phyloP scores from a whole-genome alignment of 2,329 filamentous ascomycete genomes.

The Stachybotrys chartarum region DNA sequence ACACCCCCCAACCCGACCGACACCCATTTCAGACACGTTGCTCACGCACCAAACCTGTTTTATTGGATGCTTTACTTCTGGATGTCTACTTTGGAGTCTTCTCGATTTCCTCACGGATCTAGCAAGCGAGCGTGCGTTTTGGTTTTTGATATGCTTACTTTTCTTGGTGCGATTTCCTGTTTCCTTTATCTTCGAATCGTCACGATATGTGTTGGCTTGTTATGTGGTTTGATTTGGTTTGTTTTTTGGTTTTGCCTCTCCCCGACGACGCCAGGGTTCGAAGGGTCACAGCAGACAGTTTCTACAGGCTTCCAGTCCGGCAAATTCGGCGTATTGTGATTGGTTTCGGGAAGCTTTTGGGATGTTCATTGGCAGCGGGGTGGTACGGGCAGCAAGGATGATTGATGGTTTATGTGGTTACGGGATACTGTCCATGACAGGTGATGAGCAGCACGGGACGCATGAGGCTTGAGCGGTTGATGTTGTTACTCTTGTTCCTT shows the following conservation, averaged over 20 bases:
- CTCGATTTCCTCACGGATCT: slow-evolving; percentile 24
- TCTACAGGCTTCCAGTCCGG: slow-evolving; percentile 1
- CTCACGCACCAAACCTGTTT: slow-evolving; percentile 40
- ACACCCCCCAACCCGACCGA: neutral
- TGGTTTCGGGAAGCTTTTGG: neutral
- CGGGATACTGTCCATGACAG: neutral
- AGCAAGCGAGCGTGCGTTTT: slow-evolving; percentile 27
- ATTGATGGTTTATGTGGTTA: neutral
- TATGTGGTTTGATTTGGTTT: neutral
- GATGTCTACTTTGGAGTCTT: slow-evolving; percentile 20
- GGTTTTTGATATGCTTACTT: slow-evolving; percentile 22
- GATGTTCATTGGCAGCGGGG: neutral
- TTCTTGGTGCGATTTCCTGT: slow-evolving; percentile 12
- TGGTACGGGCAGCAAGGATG: neutral
- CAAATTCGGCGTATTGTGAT: neutral
- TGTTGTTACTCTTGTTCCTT: neutral
- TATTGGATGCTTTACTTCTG: slow-evolving; percentile 20
- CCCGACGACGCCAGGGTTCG: neutral
- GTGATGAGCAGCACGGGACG: neutral
- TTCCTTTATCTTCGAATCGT: slow-evolving; percentile 10
- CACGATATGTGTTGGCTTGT: neutral
- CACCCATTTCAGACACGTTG: slow-evolving; percentile 30
- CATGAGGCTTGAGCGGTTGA: neutral
- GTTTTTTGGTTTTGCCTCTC: neutral
- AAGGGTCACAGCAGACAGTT: neutral